Conservation (phyloP, 306 rosid species). For the Cucumis hystrix region DNA sequence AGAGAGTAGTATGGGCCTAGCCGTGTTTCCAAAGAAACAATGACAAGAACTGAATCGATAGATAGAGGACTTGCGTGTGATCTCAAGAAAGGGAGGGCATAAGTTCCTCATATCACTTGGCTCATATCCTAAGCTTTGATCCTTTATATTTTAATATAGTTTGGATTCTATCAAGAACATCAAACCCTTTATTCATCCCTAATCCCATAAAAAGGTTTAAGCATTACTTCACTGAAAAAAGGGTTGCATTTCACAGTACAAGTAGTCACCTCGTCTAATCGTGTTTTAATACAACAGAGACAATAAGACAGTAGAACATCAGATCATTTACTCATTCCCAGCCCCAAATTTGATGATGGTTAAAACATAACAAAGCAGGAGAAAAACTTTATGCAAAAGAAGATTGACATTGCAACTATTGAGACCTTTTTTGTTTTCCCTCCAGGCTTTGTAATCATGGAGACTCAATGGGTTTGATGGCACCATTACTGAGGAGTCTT, state of each 20-base stretch:
- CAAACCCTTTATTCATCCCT: no score
- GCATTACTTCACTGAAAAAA: no score
- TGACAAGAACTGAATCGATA: no score
- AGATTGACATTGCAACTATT: not conserved
- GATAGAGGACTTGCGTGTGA: no score
- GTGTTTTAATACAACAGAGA: not conserved
- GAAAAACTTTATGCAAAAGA: not conserved
- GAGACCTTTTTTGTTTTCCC: not conserved
- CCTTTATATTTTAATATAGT: no score
- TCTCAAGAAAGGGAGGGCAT: no score
- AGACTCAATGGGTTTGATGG: constrained; percentile 32
- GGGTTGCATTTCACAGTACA: no score
- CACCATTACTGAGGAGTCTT: constrained; percentile 62
- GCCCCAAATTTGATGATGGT: not conserved
- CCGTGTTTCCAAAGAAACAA: no score
- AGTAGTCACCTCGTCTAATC: not conserved
- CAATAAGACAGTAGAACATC: not conserved
- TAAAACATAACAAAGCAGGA: not conserved
- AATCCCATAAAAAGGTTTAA: no score
- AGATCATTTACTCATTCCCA: not conserved
- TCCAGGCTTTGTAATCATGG: constrained; percentile 11
- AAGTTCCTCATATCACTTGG: not conserved
- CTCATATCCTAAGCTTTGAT: not conserved
- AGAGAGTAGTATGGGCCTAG: not conserved
- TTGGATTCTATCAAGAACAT: no score